phyloP scores from a whole-genome alignment of 768 basidiomycete genomes.

The Suillus occidentalis region DNA sequence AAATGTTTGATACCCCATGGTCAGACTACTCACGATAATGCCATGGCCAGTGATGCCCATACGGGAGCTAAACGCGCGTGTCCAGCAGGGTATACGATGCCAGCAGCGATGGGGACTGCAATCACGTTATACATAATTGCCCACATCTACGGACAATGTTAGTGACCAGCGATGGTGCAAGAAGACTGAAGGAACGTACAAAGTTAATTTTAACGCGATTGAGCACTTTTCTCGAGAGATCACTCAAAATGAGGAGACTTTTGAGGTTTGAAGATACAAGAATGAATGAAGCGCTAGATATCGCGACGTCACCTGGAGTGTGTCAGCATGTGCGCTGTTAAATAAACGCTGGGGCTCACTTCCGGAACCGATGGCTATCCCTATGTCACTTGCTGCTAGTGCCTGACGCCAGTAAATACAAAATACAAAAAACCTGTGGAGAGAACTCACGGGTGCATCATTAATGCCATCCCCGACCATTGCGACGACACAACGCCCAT shows the following conservation, averaged over 20 bases:
- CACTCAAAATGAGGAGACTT: conserved; percentile 57
- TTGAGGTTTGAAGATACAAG: conserved; percentile 68
- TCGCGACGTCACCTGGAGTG: conserved; percentile 58
- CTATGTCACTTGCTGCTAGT: conserved; percentile 56
- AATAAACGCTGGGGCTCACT: conserved; percentile 38
- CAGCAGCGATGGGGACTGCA: conserved; percentile 75
- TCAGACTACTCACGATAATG: conserved; percentile 55
- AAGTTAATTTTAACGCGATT: conserved; percentile 76
- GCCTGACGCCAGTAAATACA: conserved; percentile 35
- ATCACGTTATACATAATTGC: conserved; percentile 66
- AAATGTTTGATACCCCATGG: not conserved
- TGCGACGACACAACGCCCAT: conserved; percentile 47
- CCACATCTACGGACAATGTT: conserved; percentile 48
- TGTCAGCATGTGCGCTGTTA: not conserved
- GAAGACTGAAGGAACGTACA: conserved; percentile 37
- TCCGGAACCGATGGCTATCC: conserved; percentile 64
- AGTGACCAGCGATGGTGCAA: conserved; percentile 1
- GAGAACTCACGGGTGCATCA: conserved; percentile 50
- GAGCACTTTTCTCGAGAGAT: conserved; percentile 65
- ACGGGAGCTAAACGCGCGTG: conserved; percentile 70
- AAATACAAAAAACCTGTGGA: not conserved
- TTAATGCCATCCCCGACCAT: conserved; percentile 67
- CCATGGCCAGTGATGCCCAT: conserved; percentile 83
- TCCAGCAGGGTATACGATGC: conserved; percentile 70
- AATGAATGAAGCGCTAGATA: conserved; percentile 80